Evolutionary conservation across 305 asterid genomes (phyloP).

Genomic region (Rubia tinctorum): DNA sequence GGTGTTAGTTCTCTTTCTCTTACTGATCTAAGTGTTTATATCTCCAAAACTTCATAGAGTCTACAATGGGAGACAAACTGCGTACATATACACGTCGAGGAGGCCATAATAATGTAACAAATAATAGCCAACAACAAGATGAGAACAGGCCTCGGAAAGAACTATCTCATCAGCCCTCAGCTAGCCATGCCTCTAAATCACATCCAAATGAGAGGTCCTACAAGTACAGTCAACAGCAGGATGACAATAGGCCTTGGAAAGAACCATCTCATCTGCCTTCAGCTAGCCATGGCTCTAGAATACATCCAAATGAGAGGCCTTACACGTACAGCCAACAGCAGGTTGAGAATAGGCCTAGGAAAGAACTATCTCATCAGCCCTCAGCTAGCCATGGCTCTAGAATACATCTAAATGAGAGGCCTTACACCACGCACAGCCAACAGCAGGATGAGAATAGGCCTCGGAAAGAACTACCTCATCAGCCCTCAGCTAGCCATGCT

Average conservation of each 20-base stretch:
- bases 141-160: conserved; percentile 13
- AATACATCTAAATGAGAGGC: conserved; percentile 16
- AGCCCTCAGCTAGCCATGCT: conserved; percentile 22
- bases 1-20: conserved; percentile 8
- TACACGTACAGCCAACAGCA: conserved; percentile 19
- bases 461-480: conserved; percentile 18
- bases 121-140: conserved; percentile 16
- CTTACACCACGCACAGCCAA: conserved; percentile 22
- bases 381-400: conserved; percentile 19
- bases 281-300: conserved; percentile 15
- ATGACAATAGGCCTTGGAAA: conserved; percentile 12
- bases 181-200: conserved; percentile 14
- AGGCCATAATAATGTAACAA: conserved; percentile 13
- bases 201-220: conserved; percentile 19
- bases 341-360: conserved; percentile 13
- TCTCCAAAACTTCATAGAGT: conserved; percentile 1
- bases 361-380: conserved; percentile 22
- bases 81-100: conserved; percentile 12
- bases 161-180: conserved; percentile 24
- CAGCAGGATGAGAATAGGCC: conserved; percentile 16
- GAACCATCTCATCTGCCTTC: conserved; percentile 23
- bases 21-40: neutral
- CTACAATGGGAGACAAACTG: conserved; percentile 1
- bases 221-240: conserved; percentile 20
- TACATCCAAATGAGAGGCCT: conserved; percentile 17